These are phyloP conservation scores for Aureobasidium uvarum DNA, from an alignment of 2,329 filamentous ascomycete genomes.

Conservation along the genomic window DNA sequence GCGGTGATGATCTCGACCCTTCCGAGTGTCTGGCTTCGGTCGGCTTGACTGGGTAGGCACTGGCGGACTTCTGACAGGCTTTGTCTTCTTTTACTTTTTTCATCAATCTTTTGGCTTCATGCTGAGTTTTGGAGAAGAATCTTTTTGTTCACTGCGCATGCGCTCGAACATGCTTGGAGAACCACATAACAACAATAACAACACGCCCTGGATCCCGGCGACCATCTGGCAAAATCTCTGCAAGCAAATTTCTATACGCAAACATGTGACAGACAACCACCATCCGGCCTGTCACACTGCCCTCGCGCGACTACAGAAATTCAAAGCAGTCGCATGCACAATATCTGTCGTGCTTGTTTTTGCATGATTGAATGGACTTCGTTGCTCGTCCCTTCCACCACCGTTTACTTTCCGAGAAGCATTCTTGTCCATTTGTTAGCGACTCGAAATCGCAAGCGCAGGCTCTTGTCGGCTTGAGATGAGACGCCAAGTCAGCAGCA, in stretches of 20 bases:
- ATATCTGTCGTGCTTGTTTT: background rate
- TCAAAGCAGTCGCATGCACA: conserved; percentile 1
- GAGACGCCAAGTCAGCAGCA: background rate
- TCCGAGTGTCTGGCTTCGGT: conserved; percentile 30
- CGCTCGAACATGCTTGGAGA: background rate
- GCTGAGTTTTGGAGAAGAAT: conserved; percentile 26
- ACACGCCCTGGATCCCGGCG: no score
- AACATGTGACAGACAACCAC: conserved; percentile 38
- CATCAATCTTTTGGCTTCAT: conserved; percentile 17
- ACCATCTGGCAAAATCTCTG: background rate
- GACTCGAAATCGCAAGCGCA: background rate
- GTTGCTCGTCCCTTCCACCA: conserved; percentile 1
- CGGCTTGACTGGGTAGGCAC: conserved; percentile 29
- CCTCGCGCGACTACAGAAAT: conserved; percentile 51
- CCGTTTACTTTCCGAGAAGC: background rate
- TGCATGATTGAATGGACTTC: background rate
- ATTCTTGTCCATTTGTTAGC: background rate
- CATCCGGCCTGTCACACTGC: conserved; percentile 28
- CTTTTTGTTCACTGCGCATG: background rate
- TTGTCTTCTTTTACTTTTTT: conserved; percentile 17
- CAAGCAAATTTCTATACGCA: conserved; percentile 28
- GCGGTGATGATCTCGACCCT: conserved; percentile 31
- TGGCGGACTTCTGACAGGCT: conserved; percentile 31
- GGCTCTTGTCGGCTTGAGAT: background rate
- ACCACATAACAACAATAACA: background rate